Evolutionary conservation across 257 asterid genomes (phyloP), one percentile per base, ranked within the genome.

Genomic region (Nicotiana knightiana): DNA sequence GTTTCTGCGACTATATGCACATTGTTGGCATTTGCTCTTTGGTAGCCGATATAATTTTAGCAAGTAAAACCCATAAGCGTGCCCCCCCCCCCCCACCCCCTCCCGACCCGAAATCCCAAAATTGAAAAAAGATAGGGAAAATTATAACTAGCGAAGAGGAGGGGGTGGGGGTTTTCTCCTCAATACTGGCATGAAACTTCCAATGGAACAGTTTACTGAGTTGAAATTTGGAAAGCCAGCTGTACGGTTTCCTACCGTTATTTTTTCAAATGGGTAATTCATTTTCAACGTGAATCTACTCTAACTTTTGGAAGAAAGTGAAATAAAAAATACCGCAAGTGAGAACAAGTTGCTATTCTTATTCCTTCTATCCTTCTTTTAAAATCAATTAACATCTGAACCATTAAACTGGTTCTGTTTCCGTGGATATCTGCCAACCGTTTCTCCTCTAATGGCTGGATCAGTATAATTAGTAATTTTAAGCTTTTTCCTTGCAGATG

Each of bases 401-500:
- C 24, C 76, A 11, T 33, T 67, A 8, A 33, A 67, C 54, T 35
- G 17, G 15, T 35, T 35, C 28, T 35, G 75, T 17, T 67, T 67
- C 53, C 18, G 16, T 67, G 16, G 28, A 16, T 66, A 66, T 16
- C 51, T 66, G 39, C 7, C 13, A 3, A 66, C 73, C 26, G 5
- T 3, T 65, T 16, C 46, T n/a, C 51, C 15, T 9, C 73, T 66
- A 66, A 32, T 66, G 48, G 75, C 16, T 67, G 76, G 28, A 67
- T 67, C 76, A 67, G 53, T 37, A 18, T 46, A 46, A 46, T 24
- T 13, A 71, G 70, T 67, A 28, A 6, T 39, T 51, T 26, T 13
- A 30, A 79, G 76, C 51, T 67, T 55, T 67, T 75, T 71, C 61
- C 79, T 55, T 76, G 64, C 94, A 95, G 97, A 91, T 95, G 97